Conservation (phyloP, 202 grass and related monocot genomes). For the Elaeis oleifera region DNA sequence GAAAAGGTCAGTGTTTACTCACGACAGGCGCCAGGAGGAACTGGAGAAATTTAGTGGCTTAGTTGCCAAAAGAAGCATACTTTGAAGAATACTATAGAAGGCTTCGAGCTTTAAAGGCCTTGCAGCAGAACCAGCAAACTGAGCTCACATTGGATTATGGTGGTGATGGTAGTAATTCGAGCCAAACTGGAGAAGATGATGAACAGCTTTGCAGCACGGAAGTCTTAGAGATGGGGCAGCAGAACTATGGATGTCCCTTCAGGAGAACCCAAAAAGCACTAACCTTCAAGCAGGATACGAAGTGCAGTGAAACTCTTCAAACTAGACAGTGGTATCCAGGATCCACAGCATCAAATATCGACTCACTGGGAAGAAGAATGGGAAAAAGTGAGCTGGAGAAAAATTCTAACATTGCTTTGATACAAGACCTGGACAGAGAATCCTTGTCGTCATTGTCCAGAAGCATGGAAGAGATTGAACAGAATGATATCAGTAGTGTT, state of each 20-base stretch:
- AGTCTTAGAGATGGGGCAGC: conserved; percentile 33
- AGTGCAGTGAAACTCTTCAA: conserved; percentile 20
- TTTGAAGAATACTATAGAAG: conserved; percentile 96
- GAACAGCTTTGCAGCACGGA: conserved; percentile 36
- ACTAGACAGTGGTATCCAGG: conserved; percentile 15
- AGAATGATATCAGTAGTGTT: conserved; percentile 15
- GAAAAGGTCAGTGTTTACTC: conserved; percentile 94
- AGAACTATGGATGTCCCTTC: conserved; percentile 23
- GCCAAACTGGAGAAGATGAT: conserved; percentile 60
- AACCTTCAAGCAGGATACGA: conserved; percentile 24
- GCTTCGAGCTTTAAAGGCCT: conserved; percentile 74
- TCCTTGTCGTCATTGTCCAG: neutral
- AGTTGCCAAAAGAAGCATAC: conserved; percentile 95
- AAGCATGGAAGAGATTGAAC: conserved; percentile 20
- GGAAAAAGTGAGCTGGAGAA: conserved; percentile 20
- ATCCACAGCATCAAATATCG: conserved; percentile 21
- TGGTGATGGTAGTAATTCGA: conserved; percentile 88
- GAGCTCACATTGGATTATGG: conserved; percentile 83
- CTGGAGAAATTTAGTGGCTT: conserved; percentile 94
- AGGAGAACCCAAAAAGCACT: conserved; percentile 23
- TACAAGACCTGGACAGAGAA: neutral
- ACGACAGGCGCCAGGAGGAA: conserved; percentile 85
- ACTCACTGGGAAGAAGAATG: conserved; percentile 18
- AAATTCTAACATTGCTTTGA: neutral
- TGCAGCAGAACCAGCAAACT: conserved; percentile 72